Evolutionary conservation across 169 alveolate species (phyloP), one percentile per base, ranked within the genome.

Genomic region (Toxoplasma gondii): DNA sequence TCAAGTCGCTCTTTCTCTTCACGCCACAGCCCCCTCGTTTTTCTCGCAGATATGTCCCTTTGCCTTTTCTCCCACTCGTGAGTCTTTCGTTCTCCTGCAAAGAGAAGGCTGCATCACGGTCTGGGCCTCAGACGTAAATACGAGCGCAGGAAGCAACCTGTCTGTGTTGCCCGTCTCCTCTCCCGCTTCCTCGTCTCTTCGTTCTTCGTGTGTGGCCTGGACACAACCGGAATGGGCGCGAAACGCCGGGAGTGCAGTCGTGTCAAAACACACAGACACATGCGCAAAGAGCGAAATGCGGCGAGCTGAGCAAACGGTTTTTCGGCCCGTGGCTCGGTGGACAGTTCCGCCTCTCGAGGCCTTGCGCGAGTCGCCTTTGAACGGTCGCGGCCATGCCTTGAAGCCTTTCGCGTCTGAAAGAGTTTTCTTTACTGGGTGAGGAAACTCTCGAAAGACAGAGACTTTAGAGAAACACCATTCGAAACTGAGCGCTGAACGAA

Each of bases 91-190:
- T 5, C n/a, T 36, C 5, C 53, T 82, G 4, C 90, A 82, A 41
- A 43, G 29, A 10, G 90, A 43, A 0, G 90, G 90, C 67, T 82
- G 90, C 41, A 44, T 82, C 64, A 82, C 90, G 69, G 34, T 82
- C 17, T 82, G 90, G 90, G 41, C n/a, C n/a, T 64, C 49, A 44
- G 22, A 7, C 44, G 27, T 17, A 17, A 74, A 44, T 1, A 17
- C 7, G 84, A 17, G 12, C 41, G 31, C 84, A 74, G 45, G 39
- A 16, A 16, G 24, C 10, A 12, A 16, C 49, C 44, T n/a, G 27
- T 31, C 9, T 10, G 38, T 4, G 27, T 24, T 10, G 27, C 84
- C 44, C 2, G 45, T n/a, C 39, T 41, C 84, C 19, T 34, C 49
- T 36, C 16, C 27, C 84, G 1, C 39, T 1, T n/a, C 84, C 9